These are phyloP conservation scores for grape (Vitis vinifera) DNA, from an alignment of 164 flowering plant species.

Conservation along the genomic window ASM3070453v1 NC_081814.1:1081501-1082000, in stretches of 20 bases:
- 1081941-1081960: neutral
- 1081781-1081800: slow-evolving; percentile 23
- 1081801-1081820: slow-evolving; percentile 4
- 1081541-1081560: slow-evolving; percentile 8
- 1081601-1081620: slow-evolving; percentile 7
- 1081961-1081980: slow-evolving; percentile 2
- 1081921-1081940: neutral
- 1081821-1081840: slow-evolving; percentile 12
- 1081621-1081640: slow-evolving; percentile 33
- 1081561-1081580: slow-evolving; percentile 2
- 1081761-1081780: slow-evolving; percentile 12
- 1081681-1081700: slow-evolving; percentile 24
- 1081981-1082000: neutral
- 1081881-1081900: too few relatives aligned
- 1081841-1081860: slow-evolving; percentile 7
- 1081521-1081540: slow-evolving; percentile 25
- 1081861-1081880: slow-evolving; percentile 2
- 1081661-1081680: slow-evolving; percentile 15
- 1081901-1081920: neutral
- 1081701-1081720: slow-evolving; percentile 3
- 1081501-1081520: slow-evolving; percentile 26
- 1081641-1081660: slow-evolving; percentile 20
- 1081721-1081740: neutral
- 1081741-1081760: slow-evolving; percentile 7
- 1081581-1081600: slow-evolving; percentile 6